phyloP scores from a whole-genome alignment of 352 stramenopile species.

The Blastocystis sp. region DNA sequence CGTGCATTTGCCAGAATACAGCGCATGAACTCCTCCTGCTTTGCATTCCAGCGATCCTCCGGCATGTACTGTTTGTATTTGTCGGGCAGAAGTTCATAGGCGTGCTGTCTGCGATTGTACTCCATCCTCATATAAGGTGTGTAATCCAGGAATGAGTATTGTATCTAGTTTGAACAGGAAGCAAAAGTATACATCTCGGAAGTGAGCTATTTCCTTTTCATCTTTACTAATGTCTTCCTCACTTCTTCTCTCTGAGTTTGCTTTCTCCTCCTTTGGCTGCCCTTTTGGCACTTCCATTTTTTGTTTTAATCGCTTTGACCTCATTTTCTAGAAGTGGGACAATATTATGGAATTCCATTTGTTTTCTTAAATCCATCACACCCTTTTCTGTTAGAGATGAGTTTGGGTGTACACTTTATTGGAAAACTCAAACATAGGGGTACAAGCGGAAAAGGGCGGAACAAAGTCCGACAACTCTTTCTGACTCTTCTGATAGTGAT shows the following conservation, averaged over 20 bases:
- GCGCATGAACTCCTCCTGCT: conserved; percentile 52
- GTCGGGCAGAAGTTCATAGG: conserved; percentile 24
- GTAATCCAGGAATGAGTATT: conserved; percentile 60
- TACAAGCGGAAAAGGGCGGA: not conserved
- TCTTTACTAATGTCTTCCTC: conserved; percentile 51
- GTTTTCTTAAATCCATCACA: not conserved
- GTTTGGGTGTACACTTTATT: not conserved
- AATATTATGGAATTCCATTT: not conserved
- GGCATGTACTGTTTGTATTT: conserved; percentile 35
- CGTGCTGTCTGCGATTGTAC: conserved; percentile 43
- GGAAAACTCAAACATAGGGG: not conserved
- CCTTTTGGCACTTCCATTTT: not conserved
- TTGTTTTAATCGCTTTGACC: not conserved
- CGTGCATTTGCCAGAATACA: conserved; percentile 51
- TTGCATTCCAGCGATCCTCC: not conserved
- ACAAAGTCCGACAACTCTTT: not conserved
- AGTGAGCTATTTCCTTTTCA: conserved; percentile 40
- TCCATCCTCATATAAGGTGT: conserved; percentile 44
- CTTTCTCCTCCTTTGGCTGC: not conserved
- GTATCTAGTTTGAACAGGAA: conserved; percentile 7
- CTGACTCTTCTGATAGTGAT: not conserved
- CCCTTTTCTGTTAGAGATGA: not conserved
- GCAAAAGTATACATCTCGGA: conserved; percentile 20
- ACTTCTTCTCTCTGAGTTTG: not conserved
- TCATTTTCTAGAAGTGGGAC: not conserved